A percentile compares a stretch with the other conserved stretches of the same genome.
Conservation (phyloP, 306 rosid species). For the Cicer arietinum region DNA sequence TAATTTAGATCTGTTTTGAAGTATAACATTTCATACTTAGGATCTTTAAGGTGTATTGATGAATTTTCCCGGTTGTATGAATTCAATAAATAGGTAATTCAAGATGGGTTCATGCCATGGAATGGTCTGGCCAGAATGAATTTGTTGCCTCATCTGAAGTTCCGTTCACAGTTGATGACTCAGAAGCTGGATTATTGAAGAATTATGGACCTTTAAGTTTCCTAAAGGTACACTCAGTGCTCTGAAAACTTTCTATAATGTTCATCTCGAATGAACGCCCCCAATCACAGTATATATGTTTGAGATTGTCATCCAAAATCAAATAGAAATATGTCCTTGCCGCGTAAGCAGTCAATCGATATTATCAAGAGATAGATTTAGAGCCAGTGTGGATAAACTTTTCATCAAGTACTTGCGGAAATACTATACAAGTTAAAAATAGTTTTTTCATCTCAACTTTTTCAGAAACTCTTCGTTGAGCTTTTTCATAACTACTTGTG, state of each 20-base stretch:
- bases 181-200: constrained; percentile 88
- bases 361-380: constrained; percentile 2
- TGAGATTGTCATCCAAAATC: constrained; percentile 13
- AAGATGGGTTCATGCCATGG: constrained; percentile 97
- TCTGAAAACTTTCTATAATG: neutral
- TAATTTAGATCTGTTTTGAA: constrained; percentile 28
- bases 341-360: neutral
- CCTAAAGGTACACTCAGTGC: constrained; percentile 68
- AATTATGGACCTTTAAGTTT: constrained; percentile 83
- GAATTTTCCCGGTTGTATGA: constrained; percentile 29
- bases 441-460: neutral
- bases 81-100: constrained; percentile 78
- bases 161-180: constrained; percentile 72
- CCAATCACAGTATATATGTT: neutral
- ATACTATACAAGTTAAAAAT: neutral
- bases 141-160: constrained; percentile 70
- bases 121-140: constrained; percentile 92
- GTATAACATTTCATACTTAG: constrained; percentile 20
- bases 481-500: neutral
- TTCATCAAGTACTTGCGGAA: neutral
- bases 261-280: neutral
- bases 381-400: constrained; percentile 13
- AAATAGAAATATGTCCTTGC: constrained; percentile 27
- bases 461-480: neutral
- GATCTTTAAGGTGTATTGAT: constrained; percentile 38